Evolutionary conservation across 768 basidiomycete genomes (phyloP), one percentile per base, ranked within the genome.

Genomic region (Agrocybe chaxingu): DNA sequence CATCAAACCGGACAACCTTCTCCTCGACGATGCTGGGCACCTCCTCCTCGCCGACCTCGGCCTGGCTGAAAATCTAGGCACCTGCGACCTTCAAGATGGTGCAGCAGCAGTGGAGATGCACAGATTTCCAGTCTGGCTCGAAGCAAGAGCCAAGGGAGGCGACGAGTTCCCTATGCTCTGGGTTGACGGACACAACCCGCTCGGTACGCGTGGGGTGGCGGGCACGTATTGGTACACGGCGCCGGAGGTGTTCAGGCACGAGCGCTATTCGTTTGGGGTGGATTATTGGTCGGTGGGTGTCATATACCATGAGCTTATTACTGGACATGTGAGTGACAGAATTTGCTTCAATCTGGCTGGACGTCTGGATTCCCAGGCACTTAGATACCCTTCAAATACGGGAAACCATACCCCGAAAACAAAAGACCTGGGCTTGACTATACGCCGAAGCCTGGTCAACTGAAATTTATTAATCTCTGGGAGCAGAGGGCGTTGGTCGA

Each of bases 241-340:
- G 4, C 71, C 71, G 0, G 71, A 72, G 54, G 61, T 68, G 4
- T 62, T 66, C 42, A 58, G 54, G 34, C 59, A 63, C 32, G 61
- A 65, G 35, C 56, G 47, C 2, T 69, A 70, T 40, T 68, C 66
- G 1, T 70, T 68, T 54, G 65, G 65, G 7, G 63, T 68, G 33
- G 92, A 94, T 55, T 78, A 90, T 44, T 94, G 91, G 90, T 87
- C 90, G 0, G 65, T 89, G 3, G 89, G 86, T 0, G 80, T 90
- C 41, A 76, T 89, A 39, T 78, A 92, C 8, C 84, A 87, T 62
- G 80, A 82, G 29, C 74, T 94, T 31, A 74, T 92, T 34, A 83
- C 82, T 0, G 89, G 89, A 7, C 69, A 76, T 41, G 71, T 70
- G 51, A 44, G 58, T 41, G 3, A 19, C 48, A 24, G 24, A 24